Conservation (phyloP, 371 early-diverging fungal genomes). For the Mortierella sp. region DNA sequence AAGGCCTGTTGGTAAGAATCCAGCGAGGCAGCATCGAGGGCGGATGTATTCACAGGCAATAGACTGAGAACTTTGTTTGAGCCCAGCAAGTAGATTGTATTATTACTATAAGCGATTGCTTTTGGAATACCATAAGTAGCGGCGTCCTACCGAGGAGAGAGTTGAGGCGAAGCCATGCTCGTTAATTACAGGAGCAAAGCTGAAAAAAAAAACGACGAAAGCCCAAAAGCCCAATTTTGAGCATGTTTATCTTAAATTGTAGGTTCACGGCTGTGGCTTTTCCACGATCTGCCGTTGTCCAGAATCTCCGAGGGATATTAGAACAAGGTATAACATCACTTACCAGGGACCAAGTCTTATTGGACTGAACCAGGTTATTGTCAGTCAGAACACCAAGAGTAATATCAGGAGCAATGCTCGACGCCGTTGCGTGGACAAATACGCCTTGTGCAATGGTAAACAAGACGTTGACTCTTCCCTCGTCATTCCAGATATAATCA, state of each 20-base stretch:
- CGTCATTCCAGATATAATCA: constrained; percentile 20
- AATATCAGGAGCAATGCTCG: not conserved
- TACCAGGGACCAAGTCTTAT: constrained; percentile 15
- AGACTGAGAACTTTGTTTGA: constrained; percentile 12
- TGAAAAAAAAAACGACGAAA: not conserved
- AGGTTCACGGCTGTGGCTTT: not conserved
- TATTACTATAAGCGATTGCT: constrained; percentile 6
- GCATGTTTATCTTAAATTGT: not conserved
- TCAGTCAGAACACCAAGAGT: constrained; percentile 6
- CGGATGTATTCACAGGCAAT: constrained; percentile 1
- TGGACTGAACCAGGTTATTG: constrained; percentile 13
- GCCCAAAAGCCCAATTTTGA: constrained; percentile 26
- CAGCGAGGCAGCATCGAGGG: constrained; percentile 2
- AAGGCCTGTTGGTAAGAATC: constrained; percentile 7
- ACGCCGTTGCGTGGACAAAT: constrained; percentile 17
- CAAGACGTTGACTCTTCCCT: constrained; percentile 7
- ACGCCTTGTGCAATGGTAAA: constrained; percentile 9
- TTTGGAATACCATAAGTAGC: constrained; percentile 7
- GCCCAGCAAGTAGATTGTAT: constrained; percentile 6
- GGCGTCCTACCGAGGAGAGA: constrained; percentile 7
- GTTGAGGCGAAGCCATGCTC: not conserved
- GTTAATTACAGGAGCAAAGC: not conserved
- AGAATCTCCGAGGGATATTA: not conserved
- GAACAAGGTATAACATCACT: not conserved
- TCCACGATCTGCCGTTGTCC: no score